Evolutionary conservation across 2,329 filamentous ascomycete species (phyloP), one percentile per base, ranked within the genome.

Genomic region (Annulohypoxylon truncatum): DNA sequence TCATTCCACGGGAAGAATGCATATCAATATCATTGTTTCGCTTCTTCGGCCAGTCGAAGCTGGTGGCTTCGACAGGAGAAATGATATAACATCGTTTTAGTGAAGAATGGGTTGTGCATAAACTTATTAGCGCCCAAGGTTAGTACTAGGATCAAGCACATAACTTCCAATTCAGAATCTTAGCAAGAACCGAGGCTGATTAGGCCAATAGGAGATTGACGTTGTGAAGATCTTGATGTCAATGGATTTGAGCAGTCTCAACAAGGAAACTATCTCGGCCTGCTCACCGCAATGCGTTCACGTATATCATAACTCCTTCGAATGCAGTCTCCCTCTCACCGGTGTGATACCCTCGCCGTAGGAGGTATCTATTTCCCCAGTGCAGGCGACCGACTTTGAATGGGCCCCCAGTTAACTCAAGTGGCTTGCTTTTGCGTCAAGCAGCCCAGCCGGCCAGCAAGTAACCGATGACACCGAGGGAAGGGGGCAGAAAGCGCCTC

Each of bases 1-100:
- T 59, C 55, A 61, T 61, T 64, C 76, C 71, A 55, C 71, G 73
- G 64, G 71, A 66, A 67, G 47, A 63, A 68, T 69, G 63, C 65
- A 63, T 54, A 62, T 57, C 53, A 66, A 63, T 68, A 63, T 63
- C 26, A 29, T 57, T 20, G 35, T 48, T 64, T 70, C 68, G 68
- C 61, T 66, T 68, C 58, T 40, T 58, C 56, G 65, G 61, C 57
- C 59, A 68, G 58, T 68, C 54, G 53, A 65, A 44, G 61, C 48
- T 40, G 48, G 54, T 54, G 31, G 51, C 52, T 61, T 63, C 56
- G 18, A 64, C 48, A 54, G 40, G 40, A 65, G 55, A 53, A 42
- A 60, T 54, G 51, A 61, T 44, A 24, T 52, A 22, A 47, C 12
- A 50, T 48, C 50, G 40, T 52, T 13, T 31, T 40, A 64, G 46